These are phyloP conservation scores for Saccharomycopsis oosterbeekiorum DNA, from an alignment of 805 yeast species.

Conservation along the genomic window DNA sequence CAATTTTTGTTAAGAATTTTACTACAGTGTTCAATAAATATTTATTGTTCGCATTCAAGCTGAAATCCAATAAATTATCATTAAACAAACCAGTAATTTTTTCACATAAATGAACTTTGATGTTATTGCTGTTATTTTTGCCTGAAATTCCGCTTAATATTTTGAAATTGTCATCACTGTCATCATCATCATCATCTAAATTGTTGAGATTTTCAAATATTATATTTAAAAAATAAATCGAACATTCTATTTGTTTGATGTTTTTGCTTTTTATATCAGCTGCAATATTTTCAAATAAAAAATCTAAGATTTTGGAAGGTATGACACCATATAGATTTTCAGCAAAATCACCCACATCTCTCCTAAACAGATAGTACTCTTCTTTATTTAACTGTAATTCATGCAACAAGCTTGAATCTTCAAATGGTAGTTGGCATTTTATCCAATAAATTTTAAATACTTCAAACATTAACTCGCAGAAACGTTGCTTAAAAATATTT, in stretches of 20 bases:
- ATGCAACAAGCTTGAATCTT: slow-evolving; percentile 23
- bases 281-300: slow-evolving; percentile 31
- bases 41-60: slow-evolving; percentile 18
- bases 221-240: slow-evolving; percentile 47
- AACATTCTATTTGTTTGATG: slow-evolving; percentile 38
- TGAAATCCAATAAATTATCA: slow-evolving; percentile 24
- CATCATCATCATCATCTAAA: slow-evolving; percentile 25
- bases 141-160: not conserved
- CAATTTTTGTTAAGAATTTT: slow-evolving; percentile 47
- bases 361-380: slow-evolving; percentile 61
- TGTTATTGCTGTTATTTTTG: not conserved
- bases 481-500: slow-evolving; percentile 25
- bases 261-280: slow-evolving; percentile 19
- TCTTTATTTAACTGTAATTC: slow-evolving; percentile 25
- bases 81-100: slow-evolving; percentile 14
- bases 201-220: slow-evolving; percentile 42
- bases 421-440: slow-evolving; percentile 40
- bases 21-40: slow-evolving; percentile 41
- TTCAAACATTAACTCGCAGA: slow-evolving; percentile 30
- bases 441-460: slow-evolving; percentile 59
- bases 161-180: slow-evolving; percentile 20
- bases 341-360: slow-evolving; percentile 68
- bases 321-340: slow-evolving; percentile 62
- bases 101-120: not conserved
- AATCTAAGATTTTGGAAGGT: slow-evolving; percentile 40